phyloP scores from a whole-genome alignment of 2,329 filamentous ascomycete genomes.

The Lachnellula hyalina region DNA sequence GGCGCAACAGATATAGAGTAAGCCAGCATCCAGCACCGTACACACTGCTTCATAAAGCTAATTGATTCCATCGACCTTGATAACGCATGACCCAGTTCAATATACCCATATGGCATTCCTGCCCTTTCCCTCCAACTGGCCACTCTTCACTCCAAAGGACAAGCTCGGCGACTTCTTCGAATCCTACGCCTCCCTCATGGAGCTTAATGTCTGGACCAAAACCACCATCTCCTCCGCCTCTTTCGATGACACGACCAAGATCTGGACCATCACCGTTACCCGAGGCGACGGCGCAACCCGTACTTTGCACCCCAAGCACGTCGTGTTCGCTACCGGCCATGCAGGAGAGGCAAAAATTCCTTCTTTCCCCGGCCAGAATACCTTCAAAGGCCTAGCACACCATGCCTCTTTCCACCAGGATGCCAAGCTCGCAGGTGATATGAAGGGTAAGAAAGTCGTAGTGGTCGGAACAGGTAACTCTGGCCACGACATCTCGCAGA shows the following conservation, averaged over 20 bases:
- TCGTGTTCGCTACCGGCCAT: constrained; percentile 24
- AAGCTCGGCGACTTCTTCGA: constrained; percentile 67
- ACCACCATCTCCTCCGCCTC: constrained; percentile 43
- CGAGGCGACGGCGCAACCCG: constrained; percentile 26
- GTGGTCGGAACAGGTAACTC: constrained; percentile 65
- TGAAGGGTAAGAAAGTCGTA: constrained; percentile 52
- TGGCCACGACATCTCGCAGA: constrained; percentile 63
- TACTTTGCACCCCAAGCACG: constrained; percentile 18
- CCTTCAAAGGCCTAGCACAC: constrained; percentile 46
- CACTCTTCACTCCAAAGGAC: constrained; percentile 66
- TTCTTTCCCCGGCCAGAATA: constrained; percentile 41
- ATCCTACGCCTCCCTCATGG: constrained; percentile 57
- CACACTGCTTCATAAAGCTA: background rate
- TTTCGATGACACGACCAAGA: constrained; percentile 44
- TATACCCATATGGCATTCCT: constrained; percentile 60
- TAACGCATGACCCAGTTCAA: constrained; percentile 60
- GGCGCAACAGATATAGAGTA: constrained; percentile 53
- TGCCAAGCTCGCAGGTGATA: constrained; percentile 37
- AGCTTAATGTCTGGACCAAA: constrained; percentile 61
- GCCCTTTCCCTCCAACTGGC: constrained; percentile 59
- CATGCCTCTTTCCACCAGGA: constrained; percentile 4
- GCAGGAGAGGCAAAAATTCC: constrained; percentile 48
- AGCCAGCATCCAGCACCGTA: background rate
- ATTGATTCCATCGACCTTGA: constrained; percentile 41
- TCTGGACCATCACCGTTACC: constrained; percentile 52